Conservation (phyloP, 73 alveolate species). For the Vitrella brassicaformis region DNA sequence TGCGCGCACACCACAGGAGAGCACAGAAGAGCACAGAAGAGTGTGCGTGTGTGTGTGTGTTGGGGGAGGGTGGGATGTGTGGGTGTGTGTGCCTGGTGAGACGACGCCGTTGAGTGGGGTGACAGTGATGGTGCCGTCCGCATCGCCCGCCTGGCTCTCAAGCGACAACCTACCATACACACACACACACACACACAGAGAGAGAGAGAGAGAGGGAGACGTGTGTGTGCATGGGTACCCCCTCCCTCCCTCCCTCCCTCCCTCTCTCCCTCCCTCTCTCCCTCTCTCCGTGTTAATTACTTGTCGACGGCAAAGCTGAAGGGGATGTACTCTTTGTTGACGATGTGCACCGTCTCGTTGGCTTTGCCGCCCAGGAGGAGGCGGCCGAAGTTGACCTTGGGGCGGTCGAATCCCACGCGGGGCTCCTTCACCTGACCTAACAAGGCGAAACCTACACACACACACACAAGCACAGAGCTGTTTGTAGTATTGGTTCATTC, state of each 20-base stretch:
- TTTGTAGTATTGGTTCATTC: too few species aligned
- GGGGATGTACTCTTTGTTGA: conserved; percentile 90
- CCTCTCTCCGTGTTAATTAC: conserved; percentile 17
- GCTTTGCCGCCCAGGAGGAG: conserved; percentile 94
- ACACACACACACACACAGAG: too few species aligned
- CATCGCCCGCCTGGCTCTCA: conserved; percentile 58
- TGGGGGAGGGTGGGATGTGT: too few species aligned
- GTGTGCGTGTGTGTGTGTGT: too few species aligned
- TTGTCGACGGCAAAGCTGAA: conserved; percentile 79
- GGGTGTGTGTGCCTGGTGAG: conserved; percentile 69
- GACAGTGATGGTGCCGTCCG: conserved; percentile 79
- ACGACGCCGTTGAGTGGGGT: conserved; percentile 89
- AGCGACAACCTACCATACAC: too few species aligned
- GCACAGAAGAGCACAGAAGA: too few species aligned
- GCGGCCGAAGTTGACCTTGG: conserved; percentile 95
- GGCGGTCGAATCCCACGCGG: conserved; percentile 85
- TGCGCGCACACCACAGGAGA: neutral
- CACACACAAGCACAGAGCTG: too few species aligned
- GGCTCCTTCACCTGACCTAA: conserved; percentile 98
- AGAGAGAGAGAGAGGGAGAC: too few species aligned
- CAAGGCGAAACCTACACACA: conserved; percentile 78
- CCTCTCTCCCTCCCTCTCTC: conserved; percentile 2
- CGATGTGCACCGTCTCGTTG: conserved; percentile 83
- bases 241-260: too few species aligned
- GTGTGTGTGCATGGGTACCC: too few species aligned